Conservation (phyloP, 192 early-diverging fungal species). For the Umbelopsis sp. region DNA sequence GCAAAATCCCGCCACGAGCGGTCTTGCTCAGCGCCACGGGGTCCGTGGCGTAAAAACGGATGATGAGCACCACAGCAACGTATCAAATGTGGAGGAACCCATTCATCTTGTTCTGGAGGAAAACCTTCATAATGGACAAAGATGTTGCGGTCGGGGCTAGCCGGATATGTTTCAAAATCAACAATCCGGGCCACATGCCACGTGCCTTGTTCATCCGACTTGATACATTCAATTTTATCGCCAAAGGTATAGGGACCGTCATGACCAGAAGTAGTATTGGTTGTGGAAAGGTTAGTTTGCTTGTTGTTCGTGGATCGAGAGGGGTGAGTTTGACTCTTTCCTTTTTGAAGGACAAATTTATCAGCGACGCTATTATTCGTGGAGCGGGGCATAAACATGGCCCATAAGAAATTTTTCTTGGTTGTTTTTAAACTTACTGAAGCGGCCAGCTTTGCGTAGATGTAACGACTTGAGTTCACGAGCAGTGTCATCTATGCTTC, state of each 20-base stretch:
- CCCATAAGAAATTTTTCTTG: too few relatives aligned
- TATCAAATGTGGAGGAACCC: conserved; percentile 44
- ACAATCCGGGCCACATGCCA: conserved; percentile 24
- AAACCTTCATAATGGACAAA: conserved; percentile 58
- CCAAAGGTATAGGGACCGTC: conserved; percentile 18
- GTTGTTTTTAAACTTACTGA: conserved; percentile 1
- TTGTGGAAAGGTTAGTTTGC: background rate
- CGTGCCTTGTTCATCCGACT: conserved; percentile 25
- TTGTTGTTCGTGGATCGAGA: background rate
- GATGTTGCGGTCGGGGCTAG: conserved; percentile 12
- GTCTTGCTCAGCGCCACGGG: conserved; percentile 41
- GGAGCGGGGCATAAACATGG: too few relatives aligned
- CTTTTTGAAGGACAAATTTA: background rate
- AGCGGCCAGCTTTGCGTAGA: conserved; percentile 18
- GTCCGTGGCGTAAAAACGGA: conserved; percentile 41
- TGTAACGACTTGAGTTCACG: conserved; percentile 10
- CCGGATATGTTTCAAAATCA: conserved; percentile 22
- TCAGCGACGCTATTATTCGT: background rate
- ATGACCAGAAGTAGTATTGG: background rate
- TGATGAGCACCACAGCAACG: conserved; percentile 35
- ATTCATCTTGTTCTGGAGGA: conserved; percentile 51
- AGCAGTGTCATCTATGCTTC: conserved; percentile 9
- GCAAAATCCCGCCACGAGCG: conserved; percentile 49
- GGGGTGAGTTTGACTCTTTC: conserved; percentile 14
- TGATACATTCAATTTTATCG: conserved; percentile 25